Base-by-base conservation (phyloP, 768 basidiomycete genomes). In the Termitomyces sp. region DNA sequence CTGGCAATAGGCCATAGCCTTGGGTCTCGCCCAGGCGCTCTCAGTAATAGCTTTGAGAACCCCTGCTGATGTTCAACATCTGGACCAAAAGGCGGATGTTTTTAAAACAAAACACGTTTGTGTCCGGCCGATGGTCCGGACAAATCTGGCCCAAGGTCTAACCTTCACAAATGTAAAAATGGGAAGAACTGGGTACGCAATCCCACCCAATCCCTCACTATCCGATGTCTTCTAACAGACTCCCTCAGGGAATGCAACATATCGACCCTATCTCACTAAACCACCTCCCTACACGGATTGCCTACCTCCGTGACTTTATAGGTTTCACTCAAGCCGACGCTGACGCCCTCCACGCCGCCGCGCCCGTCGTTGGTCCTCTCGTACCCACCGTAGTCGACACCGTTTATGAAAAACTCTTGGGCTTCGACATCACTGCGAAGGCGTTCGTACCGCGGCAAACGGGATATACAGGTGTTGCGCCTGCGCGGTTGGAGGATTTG, bases 231-330 rank as follows among this genome's bases (percentile, higher is more conserved):
- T 37, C 49, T 24, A 18, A 18, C 36, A 34, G 5, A 32, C 30
- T 24, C n/a, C n/a, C 48, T 49, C 26, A 40, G 18, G 39, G 7
- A 26, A 64, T 84, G 75, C 55, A 63, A 55, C 58, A 62, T 46
- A 64, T 69, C 12, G 30, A 62, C 36, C 66, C 71, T 61, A 47
- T 56, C 16, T 71, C 72, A 5, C 59, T 74, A 18, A 53, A 64
- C 32, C 57, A 67, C 66, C 65, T 81, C 27, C 69, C 73, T 5
- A 68, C 72, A 18, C 75, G 79, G 18, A 66, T 80, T 22, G 64
- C 71, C 30, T 82, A 82, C 62, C 68, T 79, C 12, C 76, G 75
- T 44, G 72, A 76, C 55, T 82, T 82, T 64, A 70, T 81, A 42
- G 71, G 68, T 32, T 81, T 80, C 66, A 73, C 75, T 1, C 59